Base-by-base conservation (phyloP, 139 green algal species). In the Tetradesmus obliquus region DNA sequence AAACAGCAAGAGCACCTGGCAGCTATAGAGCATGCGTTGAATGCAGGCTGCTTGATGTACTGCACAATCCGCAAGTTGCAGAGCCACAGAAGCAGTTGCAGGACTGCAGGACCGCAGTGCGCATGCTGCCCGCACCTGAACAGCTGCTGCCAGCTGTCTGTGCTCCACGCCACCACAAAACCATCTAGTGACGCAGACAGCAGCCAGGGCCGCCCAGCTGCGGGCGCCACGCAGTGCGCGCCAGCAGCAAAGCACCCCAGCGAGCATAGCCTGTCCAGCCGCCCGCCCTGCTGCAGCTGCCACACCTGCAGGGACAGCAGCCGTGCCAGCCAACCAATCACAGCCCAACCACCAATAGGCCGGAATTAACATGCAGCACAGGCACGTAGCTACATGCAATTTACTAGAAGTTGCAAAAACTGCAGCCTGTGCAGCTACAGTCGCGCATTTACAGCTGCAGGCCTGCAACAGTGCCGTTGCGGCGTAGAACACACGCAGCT, bases 151-250 rank as follows among this genome's bases (percentile, higher is more conserved):
- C 72, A 91, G 51, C 55, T 85, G n/a, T 91, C 87, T 22, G 55
- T 76, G 74, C 74, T 85, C 72, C 74, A 91, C 6, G 74, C 87
- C 19, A 85, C 87, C 87, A 91, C 87, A 79, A 76, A 85, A 53
- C 87, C 87, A 72, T 91, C 87, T 55, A 91, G 74, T 6, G 51
- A 76, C 1, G 87, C 87, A 8, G 87, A 66, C n/a, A 91, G 87
- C 54, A 91, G 72, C 87, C 87, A 91, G 4, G 55, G 87, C 9
- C 74, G 87, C 0, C 53, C 55, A 85, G 53, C 3, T n/a, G 71
- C 74, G 58, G 74, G 55, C 9, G 74, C 87, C 20, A 91, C 74
- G 66, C 74, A 91, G 66, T 91, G 87, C 19, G 86, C 74, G 4
- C 87, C 87, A 84, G 87, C 87, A 74, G 74, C 55, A 85, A 84